Evolutionary conservation across 768 basidiomycete species (phyloP).

Genomic region (Lactifluus volemus): DNA sequence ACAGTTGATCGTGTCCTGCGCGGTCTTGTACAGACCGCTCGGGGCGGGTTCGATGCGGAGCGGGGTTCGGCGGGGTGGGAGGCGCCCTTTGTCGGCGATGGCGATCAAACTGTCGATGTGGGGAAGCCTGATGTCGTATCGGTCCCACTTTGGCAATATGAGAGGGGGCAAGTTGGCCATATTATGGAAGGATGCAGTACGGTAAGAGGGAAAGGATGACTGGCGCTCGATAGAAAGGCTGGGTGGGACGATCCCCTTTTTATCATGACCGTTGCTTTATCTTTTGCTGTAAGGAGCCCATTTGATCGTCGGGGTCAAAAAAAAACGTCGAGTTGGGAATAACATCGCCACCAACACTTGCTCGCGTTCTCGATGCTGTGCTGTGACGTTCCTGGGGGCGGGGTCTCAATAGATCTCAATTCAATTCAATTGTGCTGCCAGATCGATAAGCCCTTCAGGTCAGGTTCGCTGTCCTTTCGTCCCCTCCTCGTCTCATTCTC

Average conservation of each 20-base stretch:
- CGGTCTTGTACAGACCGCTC: slow-evolving; percentile 11
- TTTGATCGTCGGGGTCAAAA: too few species aligned
- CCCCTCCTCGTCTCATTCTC: too few species aligned
- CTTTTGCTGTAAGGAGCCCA: too few species aligned
- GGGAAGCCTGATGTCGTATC: slow-evolving; percentile 2
- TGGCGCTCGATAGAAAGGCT: too few species aligned
- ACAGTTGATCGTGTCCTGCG: slow-evolving; percentile 5
- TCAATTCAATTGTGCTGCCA: too few species aligned
- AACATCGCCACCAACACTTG: not conserved
- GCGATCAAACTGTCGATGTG: slow-evolving; percentile 5
- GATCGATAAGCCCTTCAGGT: too few species aligned
- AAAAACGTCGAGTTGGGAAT: too few species aligned
- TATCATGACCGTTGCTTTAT: not conserved
- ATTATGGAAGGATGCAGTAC: not conserved
- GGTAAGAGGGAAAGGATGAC: not conserved
- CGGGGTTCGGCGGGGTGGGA: not conserved
- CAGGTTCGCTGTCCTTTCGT: too few species aligned
- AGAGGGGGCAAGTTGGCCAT: slow-evolving; percentile 2
- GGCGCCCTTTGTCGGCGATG: slow-evolving; percentile 9
- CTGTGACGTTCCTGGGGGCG: too few species aligned
- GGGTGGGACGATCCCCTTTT: not conserved
- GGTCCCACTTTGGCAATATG: slow-evolving; percentile 1
- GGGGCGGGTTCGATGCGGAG: slow-evolving; percentile 4
- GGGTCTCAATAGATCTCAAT: too few species aligned
- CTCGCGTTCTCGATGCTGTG: too few species aligned